Base-by-base conservation (phyloP, 2,329 filamentous ascomycete genomes). In the Colletotrichum eremochloae region DNA sequence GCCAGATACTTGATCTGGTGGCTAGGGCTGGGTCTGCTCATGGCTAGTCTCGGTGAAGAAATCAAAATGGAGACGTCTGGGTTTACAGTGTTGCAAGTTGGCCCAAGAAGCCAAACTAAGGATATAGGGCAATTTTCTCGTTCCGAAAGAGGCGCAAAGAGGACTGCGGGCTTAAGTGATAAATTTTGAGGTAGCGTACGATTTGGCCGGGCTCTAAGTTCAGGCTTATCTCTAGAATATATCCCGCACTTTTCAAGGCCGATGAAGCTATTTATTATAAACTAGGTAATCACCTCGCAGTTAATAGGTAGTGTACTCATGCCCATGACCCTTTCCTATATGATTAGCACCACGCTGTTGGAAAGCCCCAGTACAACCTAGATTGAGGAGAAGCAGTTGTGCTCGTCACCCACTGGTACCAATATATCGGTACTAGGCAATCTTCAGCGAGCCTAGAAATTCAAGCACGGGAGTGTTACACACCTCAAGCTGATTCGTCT, bases 1-100 rank as follows among this genome's bases (percentile, higher is more conserved):
- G 58, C 69, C 48, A 74, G 58, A 40, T 40, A 68, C 52, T 74
- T 73, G 64, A 74, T 67, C 36, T 63, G 56, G 42, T 67, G 57
- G 20, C 50, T 58, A 7, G 57, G n/a, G 5, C 55, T 18, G 18
- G 55, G n/a, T n/a, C 56, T 61, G 31, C 60, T 65, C 66, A 72
- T 70, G 46, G 38, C 55, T 33, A 40, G 42, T 40, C 12, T 42
- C 42, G 20, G 2, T 31, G 48, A 29, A 24, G 5, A 29, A 33
- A 0, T 56, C 18, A 38, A 64, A 31, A 44, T 15, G n/a, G 42
- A 38, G 53, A 29, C 42, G 33, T 44, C 57, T 38, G 24, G n/a
- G 29, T n/a, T 33, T 20, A 11, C 42, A 61, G 20, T 31, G 18
- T 29, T n/a, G 57, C 5, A 36, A 36, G 33, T 36, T 36, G 24